Evolutionary conservation across 345 rosid species (phyloP).

Genomic region (Gossypium stocksii): DNA sequence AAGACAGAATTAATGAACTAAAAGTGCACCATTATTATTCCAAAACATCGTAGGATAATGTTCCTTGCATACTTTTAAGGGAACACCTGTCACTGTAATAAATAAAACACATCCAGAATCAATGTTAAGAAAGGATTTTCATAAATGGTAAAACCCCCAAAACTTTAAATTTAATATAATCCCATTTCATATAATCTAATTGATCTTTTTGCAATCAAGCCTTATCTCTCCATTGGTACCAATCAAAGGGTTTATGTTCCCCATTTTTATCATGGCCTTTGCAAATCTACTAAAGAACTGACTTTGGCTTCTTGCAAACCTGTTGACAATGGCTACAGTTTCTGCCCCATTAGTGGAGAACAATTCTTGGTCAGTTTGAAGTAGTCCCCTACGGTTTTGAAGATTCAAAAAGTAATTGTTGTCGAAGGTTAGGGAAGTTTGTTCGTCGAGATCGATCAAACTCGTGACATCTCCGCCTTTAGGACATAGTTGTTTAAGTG

Average conservation of each 20-base stretch:
- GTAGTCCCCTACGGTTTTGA: slow-evolving; percentile 27
- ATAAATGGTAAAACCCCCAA: too few species aligned
- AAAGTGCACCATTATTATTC: too few species aligned
- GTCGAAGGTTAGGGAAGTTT: slow-evolving; percentile 20
- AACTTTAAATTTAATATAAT: too few species aligned
- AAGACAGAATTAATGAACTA: too few species aligned
- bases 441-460: slow-evolving; percentile 5
- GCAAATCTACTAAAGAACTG: slow-evolving; percentile 33
- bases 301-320: slow-evolving; percentile 28
- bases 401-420: slow-evolving; percentile 33
- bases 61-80: too few species aligned
- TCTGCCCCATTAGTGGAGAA: slow-evolving; percentile 27
- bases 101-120: too few species aligned
- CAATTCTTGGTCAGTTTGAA: slow-evolving; percentile 33
- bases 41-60: too few species aligned
- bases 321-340: slow-evolving; percentile 25
- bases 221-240: slow-evolving; percentile 39
- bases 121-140: too few species aligned
- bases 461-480: background rate
- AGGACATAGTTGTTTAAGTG: slow-evolving; percentile 15
- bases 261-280: slow-evolving; percentile 38
- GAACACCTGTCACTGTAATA: too few species aligned
- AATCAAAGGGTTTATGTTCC: slow-evolving; percentile 30
- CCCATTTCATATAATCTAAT: slow-evolving; percentile 4
- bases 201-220: slow-evolving; percentile 24